Base-by-base conservation (phyloP, 805 yeast species). In the Sugiyamaella valdiviana region DNA sequence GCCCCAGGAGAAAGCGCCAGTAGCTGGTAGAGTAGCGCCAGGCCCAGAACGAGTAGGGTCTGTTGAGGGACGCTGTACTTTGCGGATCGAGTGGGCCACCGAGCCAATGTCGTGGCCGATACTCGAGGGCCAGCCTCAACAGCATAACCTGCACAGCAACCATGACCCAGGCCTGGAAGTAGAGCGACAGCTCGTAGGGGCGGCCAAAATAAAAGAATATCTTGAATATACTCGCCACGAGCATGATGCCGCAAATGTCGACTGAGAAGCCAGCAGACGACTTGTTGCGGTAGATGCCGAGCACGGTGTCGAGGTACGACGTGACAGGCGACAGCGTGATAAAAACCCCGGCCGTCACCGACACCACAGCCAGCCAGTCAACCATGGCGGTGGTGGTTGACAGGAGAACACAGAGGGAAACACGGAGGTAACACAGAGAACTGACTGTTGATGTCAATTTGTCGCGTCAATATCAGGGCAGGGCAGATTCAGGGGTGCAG, bases 161-260 rank as follows among this genome's bases (percentile, higher is more conserved):
- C 96, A 88, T 89, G n/a, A 86, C 78, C 38, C 84, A 58, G 35
- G 93, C 79, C 62, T 90, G 97, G 52, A 91, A 68, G 39, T 89
- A 69, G 38, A 89, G 66, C 2, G 95, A 78, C n/a, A 77, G 64
- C 63, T 89, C 96, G 62, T 82, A 89, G 0, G 95, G 95, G 41
- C 82, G 77, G 44, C 86, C 81, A 52, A 83, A 64, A 69, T 83
- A 90, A 68, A 86, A 89, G 48, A 80, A 78, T 22, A 89, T 81
- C 55, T 95, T 72, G 41, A 88, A 67, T 4, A 80, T 77, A 38
- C 88, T 77, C 0, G 95, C 82, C 54, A 87, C 72, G 52, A 89
- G 63, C 95, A 90, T 88, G 5, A 95, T 86, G 5, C 88, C 90
- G 66, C 96, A 90, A 9, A 90, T 85, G 65, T 90, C 97, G n/a